phyloP scores from a whole-genome alignment of 2,329 filamentous ascomycete genomes.

The Mariannaea sp. region DNA sequence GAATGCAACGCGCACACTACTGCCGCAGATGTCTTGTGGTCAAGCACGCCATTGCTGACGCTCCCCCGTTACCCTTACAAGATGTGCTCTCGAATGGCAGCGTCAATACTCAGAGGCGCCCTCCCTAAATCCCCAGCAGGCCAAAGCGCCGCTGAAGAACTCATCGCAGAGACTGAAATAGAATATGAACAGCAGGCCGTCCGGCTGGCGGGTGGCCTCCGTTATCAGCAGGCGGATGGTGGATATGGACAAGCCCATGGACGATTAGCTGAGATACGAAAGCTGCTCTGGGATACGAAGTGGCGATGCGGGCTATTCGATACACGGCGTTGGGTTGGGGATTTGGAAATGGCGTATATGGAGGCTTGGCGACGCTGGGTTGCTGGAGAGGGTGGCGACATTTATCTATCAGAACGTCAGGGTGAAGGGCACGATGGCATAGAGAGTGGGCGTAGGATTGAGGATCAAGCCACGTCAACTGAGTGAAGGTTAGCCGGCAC shows the following conservation, averaged over 20 bases:
- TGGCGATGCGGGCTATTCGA: slow-evolving; percentile 91
- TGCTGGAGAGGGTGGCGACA: slow-evolving; percentile 84
- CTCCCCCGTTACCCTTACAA: slow-evolving; percentile 93
- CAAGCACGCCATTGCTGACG: slow-evolving; percentile 89
- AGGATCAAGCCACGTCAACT: not conserved
- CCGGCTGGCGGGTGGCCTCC: slow-evolving; percentile 65
- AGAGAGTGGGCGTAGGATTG: not conserved
- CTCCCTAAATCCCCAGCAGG: slow-evolving; percentile 76
- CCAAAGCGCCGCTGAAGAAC: slow-evolving; percentile 67
- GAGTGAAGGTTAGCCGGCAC: not conserved
- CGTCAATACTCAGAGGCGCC: slow-evolving; percentile 89
- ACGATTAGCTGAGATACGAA: slow-evolving; percentile 77
- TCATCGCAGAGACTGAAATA: slow-evolving; percentile 78
- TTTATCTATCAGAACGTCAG: slow-evolving; percentile 65
- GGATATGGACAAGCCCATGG: slow-evolving; percentile 64
- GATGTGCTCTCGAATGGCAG: slow-evolving; percentile 98
- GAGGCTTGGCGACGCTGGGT: slow-evolving; percentile 91
- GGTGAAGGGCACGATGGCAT: not conserved
- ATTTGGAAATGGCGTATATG: slow-evolving; percentile 87
- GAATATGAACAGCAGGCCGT: slow-evolving; percentile 84
- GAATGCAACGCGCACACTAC: slow-evolving; percentile 99
- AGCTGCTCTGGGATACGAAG: slow-evolving; percentile 79
- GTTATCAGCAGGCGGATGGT: slow-evolving; percentile 55
- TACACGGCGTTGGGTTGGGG: slow-evolving; percentile 86
- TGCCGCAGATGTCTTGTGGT: slow-evolving; percentile 95